These are phyloP conservation scores for Heimioporus sp. DNA, from an alignment of 768 basidiomycete genomes.

Conservation along the genomic window DNA sequence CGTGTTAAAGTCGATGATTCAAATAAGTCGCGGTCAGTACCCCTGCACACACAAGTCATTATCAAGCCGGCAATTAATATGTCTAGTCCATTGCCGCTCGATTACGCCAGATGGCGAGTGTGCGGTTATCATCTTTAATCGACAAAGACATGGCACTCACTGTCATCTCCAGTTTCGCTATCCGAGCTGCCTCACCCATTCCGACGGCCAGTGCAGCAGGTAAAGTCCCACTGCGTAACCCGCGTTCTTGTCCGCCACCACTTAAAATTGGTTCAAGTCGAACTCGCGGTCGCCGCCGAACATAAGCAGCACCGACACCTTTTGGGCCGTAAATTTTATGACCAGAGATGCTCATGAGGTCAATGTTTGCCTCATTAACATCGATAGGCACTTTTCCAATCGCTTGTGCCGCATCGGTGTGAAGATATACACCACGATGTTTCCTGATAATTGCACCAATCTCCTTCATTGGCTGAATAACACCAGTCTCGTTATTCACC, in stretches of 20 bases:
- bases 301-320: conserved; percentile 92
- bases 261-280: conserved; percentile 91
- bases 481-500: conserved; percentile 99
- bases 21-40: conserved; percentile 60
- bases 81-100: conserved; percentile 37
- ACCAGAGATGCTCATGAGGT: conserved; percentile 93
- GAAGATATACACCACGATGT: conserved; percentile 89
- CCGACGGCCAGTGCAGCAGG: conserved; percentile 88
- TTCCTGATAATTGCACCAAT: conserved; percentile 86
- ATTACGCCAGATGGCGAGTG: conserved; percentile 34
- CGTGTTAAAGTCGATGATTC: neutral
- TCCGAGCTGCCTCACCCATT: conserved; percentile 89
- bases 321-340: conserved; percentile 99
- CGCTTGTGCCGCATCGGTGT: conserved; percentile 97
- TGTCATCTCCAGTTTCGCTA: conserved; percentile 89
- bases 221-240: conserved; percentile 91
- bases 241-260: conserved; percentile 97
- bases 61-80: conserved; percentile 48
- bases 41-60: conserved; percentile 85
- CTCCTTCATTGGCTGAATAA: conserved; percentile 95
- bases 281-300: conserved; percentile 88
- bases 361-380: conserved; percentile 94
- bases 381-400: conserved; percentile 88
- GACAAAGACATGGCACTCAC: conserved; percentile 52
- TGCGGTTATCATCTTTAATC: conserved; percentile 48